Percentiles rank a stretch among this genome's conserved stretches.
These are phyloP conservation scores for Theobroma grandiflorum DNA, from an alignment of 441 rosid genomes.

Conservation along the genomic window DNA sequence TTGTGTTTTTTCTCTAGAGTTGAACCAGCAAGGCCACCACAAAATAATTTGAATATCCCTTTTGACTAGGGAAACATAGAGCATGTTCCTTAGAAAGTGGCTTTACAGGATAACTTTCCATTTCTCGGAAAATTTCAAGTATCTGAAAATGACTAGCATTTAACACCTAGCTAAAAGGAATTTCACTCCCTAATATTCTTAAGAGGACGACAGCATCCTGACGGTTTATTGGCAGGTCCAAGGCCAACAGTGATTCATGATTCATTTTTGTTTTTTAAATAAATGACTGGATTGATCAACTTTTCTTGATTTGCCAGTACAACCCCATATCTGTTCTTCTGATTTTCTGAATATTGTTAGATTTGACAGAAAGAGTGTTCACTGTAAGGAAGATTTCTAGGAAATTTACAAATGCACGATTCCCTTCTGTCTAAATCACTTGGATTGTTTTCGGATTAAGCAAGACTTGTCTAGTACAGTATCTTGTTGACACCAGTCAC, in stretches of 20 bases:
- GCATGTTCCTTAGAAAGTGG: conserved; percentile 21
- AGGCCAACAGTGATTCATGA: not conserved
- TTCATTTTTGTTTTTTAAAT: not conserved
- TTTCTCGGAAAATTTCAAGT: not conserved
- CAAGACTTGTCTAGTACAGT: not conserved
- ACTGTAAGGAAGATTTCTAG: not conserved
- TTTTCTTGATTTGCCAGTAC: conserved; percentile 12
- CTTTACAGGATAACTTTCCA: conserved; percentile 17
- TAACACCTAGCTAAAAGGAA: not conserved
- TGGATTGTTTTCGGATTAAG: not conserved
- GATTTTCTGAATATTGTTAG: conserved; percentile 4
- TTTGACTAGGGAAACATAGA: conserved; percentile 10
- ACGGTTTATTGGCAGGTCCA: not conserved
- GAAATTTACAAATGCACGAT: conserved; percentile 3
- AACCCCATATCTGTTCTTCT: not conserved
- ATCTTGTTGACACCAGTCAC: too few species aligned
- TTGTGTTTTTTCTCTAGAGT: not conserved
- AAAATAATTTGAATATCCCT: not conserved
- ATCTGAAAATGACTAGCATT: not conserved
- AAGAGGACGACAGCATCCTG: not conserved
- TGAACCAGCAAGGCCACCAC: not conserved
- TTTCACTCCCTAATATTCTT: conserved; percentile 6
- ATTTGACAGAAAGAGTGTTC: not conserved
- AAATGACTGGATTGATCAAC: not conserved
- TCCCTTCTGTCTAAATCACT: not conserved